These are phyloP conservation scores for Cyclocybe cylindracea DNA, from an alignment of 768 basidiomycete genomes.

Conservation along the genomic window DNA sequence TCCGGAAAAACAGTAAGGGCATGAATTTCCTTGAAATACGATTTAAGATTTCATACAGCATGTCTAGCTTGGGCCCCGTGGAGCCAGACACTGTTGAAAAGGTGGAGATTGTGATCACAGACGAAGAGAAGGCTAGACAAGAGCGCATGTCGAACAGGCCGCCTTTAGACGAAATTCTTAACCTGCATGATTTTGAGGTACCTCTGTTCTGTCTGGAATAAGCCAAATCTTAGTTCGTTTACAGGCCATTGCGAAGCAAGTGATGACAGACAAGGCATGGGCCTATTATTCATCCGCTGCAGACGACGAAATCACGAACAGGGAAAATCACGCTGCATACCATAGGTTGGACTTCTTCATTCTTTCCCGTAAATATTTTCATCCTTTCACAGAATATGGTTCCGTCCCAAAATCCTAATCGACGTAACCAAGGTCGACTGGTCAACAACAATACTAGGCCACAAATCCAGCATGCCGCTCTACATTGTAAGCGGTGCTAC, in stretches of 20 bases:
- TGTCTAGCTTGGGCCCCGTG: constrained; percentile 64
- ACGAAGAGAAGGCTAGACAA: constrained; percentile 71
- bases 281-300: constrained; percentile 97
- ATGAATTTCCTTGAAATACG: background rate
- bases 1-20: constrained; percentile 76
- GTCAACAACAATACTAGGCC: constrained; percentile 81
- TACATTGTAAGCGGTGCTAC: constrained; percentile 49
- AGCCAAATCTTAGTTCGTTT: background rate
- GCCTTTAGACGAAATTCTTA: constrained; percentile 75
- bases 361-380: background rate
- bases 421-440: constrained; percentile 87
- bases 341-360: constrained; percentile 57
- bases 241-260: constrained; percentile 79
- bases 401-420: constrained; percentile 82
- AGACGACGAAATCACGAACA: constrained; percentile 89
- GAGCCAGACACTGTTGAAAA: constrained; percentile 67
- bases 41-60: background rate
- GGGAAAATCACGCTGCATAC: constrained; percentile 91
- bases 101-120: constrained; percentile 63
- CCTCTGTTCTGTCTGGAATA: background rate
- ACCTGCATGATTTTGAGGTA: constrained; percentile 71
- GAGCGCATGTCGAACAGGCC: constrained; percentile 66
- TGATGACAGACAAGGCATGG: constrained; percentile 89
- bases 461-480: constrained; percentile 30
- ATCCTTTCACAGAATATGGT: constrained; percentile 66